phyloP scores from a whole-genome alignment of 805 yeast species.

The Middelhovenomyces tepae region DNA sequence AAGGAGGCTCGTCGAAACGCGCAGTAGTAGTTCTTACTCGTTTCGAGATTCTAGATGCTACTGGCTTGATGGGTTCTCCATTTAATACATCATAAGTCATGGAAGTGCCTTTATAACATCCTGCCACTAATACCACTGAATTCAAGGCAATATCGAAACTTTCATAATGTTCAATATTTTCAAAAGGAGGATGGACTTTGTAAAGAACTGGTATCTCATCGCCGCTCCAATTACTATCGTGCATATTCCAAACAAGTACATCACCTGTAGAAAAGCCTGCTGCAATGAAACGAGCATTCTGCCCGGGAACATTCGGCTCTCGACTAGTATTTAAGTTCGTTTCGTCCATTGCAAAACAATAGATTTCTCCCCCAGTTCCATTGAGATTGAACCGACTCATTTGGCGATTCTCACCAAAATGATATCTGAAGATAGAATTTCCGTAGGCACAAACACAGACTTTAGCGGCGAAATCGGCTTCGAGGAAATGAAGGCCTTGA shows the following conservation, averaged over 20 bases:
- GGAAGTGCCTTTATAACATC: conserved; percentile 22
- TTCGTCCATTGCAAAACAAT: conserved; percentile 14
- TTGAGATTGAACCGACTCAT: conserved; percentile 3
- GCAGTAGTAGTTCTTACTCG: conserved; percentile 15
- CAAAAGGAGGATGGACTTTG: conserved; percentile 14
- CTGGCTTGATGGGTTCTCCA: conserved; percentile 21
- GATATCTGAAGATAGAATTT: conserved; percentile 6
- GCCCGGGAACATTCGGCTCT: conserved; percentile 14
- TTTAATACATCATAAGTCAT: conserved; percentile 21
- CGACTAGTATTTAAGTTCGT: conserved; percentile 13
- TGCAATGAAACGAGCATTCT: conserved; percentile 14
- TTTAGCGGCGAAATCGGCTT: conserved; percentile 14
- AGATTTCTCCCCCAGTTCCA: conserved; percentile 6
- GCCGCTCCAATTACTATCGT: neutral
- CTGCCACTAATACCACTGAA: conserved; percentile 22
- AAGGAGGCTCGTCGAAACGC: conserved; percentile 6
- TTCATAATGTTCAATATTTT: conserved; percentile 6
- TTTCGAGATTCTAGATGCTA: conserved; percentile 22
- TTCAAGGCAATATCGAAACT: conserved; percentile 23
- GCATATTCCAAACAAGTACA: conserved; percentile 16
- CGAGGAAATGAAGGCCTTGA: conserved; percentile 5
- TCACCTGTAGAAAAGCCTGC: conserved; percentile 13
- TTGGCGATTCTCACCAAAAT: conserved; percentile 3
- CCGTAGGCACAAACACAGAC: conserved; percentile 12
- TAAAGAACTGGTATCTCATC: conserved; percentile 10